Conservation (phyloP, 192 early-diverging fungal genomes). For the Entrophospora sp. region DNA sequence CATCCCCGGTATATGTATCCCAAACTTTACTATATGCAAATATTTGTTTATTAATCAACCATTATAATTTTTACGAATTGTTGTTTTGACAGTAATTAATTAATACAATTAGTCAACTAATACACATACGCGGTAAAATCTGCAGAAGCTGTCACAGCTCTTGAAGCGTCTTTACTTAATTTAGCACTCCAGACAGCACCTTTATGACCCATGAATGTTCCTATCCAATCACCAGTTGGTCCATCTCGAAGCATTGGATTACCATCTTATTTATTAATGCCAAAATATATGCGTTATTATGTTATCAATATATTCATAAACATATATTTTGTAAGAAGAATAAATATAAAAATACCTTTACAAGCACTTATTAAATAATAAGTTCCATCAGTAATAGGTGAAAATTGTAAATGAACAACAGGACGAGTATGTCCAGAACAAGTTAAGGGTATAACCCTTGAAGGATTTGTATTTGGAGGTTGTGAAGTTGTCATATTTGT, state of each 20-base stretch:
- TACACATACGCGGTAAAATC: constrained; percentile 75
- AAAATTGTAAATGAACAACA: constrained; percentile 82
- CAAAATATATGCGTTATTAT: no score
- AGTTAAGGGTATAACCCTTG: constrained; percentile 65
- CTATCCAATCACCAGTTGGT: constrained; percentile 88
- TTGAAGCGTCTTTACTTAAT: constrained; percentile 64
- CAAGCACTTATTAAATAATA: constrained; percentile 83
- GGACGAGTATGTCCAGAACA: constrained; percentile 88
- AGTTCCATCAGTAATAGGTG: constrained; percentile 59
- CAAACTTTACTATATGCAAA: constrained; percentile 72
- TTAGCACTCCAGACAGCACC: constrained; percentile 86
- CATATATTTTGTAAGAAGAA: neutral
- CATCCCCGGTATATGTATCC: constrained; percentile 73
- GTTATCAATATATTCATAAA: neutral
- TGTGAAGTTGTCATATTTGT: constrained; percentile 3
- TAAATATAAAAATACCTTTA: constrained; percentile 64
- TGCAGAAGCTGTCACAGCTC: constrained; percentile 85
- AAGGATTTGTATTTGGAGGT: constrained; percentile 25
- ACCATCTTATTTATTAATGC: no score
- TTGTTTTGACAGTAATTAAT: no score
- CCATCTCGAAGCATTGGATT: constrained; percentile 83
- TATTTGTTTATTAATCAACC: no score
- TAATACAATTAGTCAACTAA: no score
- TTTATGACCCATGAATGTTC: constrained; percentile 85
- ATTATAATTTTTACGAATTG: neutral